These are phyloP conservation scores for Rhododendron mucronatum DNA, from an alignment of 148 eudicot species.

Conservation along the genomic window DNA sequence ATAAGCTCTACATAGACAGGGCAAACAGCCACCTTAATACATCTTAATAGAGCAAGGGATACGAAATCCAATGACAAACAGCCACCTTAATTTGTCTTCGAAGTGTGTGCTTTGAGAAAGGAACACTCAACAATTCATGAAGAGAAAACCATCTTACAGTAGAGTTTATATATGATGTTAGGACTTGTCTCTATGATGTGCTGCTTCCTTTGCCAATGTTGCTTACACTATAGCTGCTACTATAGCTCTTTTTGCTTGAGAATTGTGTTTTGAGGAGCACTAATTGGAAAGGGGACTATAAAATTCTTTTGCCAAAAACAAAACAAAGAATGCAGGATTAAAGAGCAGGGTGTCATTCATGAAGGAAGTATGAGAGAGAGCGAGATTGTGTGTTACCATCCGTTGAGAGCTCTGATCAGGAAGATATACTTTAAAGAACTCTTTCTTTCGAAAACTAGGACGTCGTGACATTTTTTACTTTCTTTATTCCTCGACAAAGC, in stretches of 20 bases:
- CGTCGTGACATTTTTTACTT: not conserved
- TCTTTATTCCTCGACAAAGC: not conserved
- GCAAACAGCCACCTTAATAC: not conserved
- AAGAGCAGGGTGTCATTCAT: not conserved
- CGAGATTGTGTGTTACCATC: not conserved
- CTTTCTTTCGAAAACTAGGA: not conserved
- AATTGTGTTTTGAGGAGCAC: not conserved
- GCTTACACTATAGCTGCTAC: not conserved
- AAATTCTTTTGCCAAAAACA: not conserved
- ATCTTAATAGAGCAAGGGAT: not conserved
- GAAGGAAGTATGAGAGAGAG: not conserved
- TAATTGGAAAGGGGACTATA: not conserved
- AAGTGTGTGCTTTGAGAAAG: not conserved
- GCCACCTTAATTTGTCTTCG: too few relatives aligned
- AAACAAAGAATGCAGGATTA: not conserved
- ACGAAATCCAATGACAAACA: not conserved
- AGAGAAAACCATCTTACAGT: not conserved
- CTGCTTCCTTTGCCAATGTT: not conserved
- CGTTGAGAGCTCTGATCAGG: slow-evolving; percentile 4
- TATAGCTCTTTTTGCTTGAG: not conserved
- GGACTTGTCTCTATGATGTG: too few relatives aligned
- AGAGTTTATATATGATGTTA: not conserved
- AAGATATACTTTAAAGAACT: slow-evolving; percentile 9
- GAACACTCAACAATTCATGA: not conserved
- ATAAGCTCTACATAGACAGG: not conserved